These are phyloP conservation scores for Pulveroboletus ravenelii DNA, from an alignment of 768 basidiomycete species.

Conservation along the genomic window DNA sequence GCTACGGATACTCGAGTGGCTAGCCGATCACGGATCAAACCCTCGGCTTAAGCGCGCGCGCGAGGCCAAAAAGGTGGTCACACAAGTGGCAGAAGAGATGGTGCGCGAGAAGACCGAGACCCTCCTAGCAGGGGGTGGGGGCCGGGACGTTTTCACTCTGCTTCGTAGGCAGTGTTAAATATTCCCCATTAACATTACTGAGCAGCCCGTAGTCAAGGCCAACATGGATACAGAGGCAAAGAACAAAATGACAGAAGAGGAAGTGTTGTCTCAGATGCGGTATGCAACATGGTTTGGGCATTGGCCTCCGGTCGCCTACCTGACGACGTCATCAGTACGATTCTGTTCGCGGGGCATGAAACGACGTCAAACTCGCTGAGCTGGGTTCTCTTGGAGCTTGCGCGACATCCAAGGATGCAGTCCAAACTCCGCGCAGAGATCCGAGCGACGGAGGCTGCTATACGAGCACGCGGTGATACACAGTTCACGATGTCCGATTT, in stretches of 20 bases:
- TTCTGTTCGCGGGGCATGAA: slow-evolving; percentile 52
- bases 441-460: slow-evolving; percentile 3
- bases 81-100: slow-evolving; percentile 12
- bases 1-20: slow-evolving; percentile 26
- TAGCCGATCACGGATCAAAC: slow-evolving; percentile 28
- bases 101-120: slow-evolving; percentile 14
- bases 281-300: slow-evolving; percentile 2
- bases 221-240: slow-evolving; percentile 27
- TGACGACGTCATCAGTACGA: slow-evolving; percentile 32
- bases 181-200: background rate
- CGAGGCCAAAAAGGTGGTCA: slow-evolving; percentile 1
- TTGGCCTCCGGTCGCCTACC: background rate
- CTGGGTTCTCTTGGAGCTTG: slow-evolving; percentile 63
- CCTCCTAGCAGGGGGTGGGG: slow-evolving; percentile 13
- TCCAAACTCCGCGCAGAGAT: slow-evolving; percentile 44
- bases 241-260: slow-evolving; percentile 20
- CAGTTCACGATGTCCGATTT: slow-evolving; percentile 38
- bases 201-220: slow-evolving; percentile 19
- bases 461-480: slow-evolving; percentile 9
- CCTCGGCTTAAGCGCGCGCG: slow-evolving; percentile 19
- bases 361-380: slow-evolving; percentile 54
- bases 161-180: slow-evolving; percentile 30
- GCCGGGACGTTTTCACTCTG: slow-evolving; percentile 26
- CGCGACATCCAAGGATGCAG: slow-evolving; percentile 55
- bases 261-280: slow-evolving; percentile 18